A percentile compares a stretch with the other conserved stretches of the same genome.
phyloP scores from a whole-genome alignment of 441 rosid genomes.

The Bocquillonia castaneifolia region DNA sequence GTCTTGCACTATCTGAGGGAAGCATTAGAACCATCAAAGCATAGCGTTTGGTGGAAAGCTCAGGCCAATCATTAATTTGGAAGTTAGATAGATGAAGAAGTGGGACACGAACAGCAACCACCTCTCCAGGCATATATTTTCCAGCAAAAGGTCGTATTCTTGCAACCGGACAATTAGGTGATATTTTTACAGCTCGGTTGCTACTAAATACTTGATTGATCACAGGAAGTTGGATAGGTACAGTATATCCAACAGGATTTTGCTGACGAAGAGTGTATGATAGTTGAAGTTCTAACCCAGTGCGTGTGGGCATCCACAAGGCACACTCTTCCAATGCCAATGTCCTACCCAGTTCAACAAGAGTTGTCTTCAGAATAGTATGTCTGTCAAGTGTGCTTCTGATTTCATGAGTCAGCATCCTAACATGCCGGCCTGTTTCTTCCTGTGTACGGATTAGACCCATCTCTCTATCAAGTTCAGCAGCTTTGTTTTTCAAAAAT shows the following conservation, averaged over 20 bases:
- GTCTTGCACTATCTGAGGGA: constrained; percentile 95
- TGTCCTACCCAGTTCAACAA: constrained; percentile 87
- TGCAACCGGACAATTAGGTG: constrained; percentile 87
- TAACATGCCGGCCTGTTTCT: constrained; percentile 92
- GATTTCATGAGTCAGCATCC: constrained; percentile 97
- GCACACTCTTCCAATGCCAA: constrained; percentile 93
- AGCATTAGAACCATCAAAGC: constrained; percentile 98
- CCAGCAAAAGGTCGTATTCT: constrained; percentile 77
- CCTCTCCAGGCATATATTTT: constrained; percentile 78
- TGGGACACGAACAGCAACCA: constrained; percentile 96
- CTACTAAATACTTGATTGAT: constrained; percentile 79
- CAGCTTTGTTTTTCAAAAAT: constrained; percentile 90
- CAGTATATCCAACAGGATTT: constrained; percentile 83
- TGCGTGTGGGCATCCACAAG: constrained; percentile 98
- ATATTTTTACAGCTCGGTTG: constrained; percentile 70
- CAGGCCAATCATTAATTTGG: constrained; percentile 97
- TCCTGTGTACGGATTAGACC: constrained; percentile 94
- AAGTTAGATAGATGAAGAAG: constrained; percentile 93
- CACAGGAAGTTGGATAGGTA: constrained; percentile 92
- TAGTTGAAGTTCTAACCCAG: constrained; percentile 94
- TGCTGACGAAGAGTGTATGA: constrained; percentile 88
- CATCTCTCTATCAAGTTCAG: constrained; percentile 94
- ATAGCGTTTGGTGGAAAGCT: constrained; percentile 88
- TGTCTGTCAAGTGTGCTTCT: constrained; percentile 92
- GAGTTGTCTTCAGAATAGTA: constrained; percentile 86